Conservation (phyloP, 257 asterid genomes). For the Ilex asprella region DNA sequence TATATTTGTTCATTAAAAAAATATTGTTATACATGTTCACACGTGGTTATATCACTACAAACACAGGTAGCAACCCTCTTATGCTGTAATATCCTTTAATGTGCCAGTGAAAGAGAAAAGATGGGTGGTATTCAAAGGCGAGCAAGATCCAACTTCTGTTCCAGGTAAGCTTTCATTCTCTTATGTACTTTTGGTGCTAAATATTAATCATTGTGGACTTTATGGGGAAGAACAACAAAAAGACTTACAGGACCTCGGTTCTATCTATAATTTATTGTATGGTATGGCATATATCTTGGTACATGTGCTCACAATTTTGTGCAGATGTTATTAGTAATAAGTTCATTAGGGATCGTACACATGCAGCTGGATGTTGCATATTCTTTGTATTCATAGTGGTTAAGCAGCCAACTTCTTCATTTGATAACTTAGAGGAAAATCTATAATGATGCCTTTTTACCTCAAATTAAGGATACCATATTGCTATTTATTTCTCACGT, state of each 20-base stretch:
- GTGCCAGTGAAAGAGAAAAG: slow-evolving; percentile 86
- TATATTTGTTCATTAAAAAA: too few species aligned
- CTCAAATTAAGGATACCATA: background rate
- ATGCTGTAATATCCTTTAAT: slow-evolving; percentile 11
- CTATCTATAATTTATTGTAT: background rate
- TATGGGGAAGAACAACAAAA: too few species aligned
- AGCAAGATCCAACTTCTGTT: slow-evolving; percentile 75
- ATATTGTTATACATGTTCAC: too few species aligned
- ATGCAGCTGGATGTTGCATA: background rate
- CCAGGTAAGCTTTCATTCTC: slow-evolving; percentile 48
- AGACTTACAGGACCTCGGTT: too few species aligned
- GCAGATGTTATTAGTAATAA: background rate
- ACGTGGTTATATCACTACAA: background rate
- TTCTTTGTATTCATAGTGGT: background rate
- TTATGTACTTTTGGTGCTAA: slow-evolving; percentile 3
- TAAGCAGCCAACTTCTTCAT: background rate
- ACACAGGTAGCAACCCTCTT: background rate
- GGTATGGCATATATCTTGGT: background rate
- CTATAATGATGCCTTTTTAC: background rate
- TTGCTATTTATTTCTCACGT: background rate
- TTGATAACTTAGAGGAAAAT: background rate
- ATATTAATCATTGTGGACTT: too few species aligned
- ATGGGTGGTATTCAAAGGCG: slow-evolving; percentile 86
- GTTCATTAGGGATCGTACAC: background rate
- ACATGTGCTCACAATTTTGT: background rate